Conservation (phyloP, 2,329 filamentous ascomycete species). For the Tolypocladium ophioglossoides region DNA sequence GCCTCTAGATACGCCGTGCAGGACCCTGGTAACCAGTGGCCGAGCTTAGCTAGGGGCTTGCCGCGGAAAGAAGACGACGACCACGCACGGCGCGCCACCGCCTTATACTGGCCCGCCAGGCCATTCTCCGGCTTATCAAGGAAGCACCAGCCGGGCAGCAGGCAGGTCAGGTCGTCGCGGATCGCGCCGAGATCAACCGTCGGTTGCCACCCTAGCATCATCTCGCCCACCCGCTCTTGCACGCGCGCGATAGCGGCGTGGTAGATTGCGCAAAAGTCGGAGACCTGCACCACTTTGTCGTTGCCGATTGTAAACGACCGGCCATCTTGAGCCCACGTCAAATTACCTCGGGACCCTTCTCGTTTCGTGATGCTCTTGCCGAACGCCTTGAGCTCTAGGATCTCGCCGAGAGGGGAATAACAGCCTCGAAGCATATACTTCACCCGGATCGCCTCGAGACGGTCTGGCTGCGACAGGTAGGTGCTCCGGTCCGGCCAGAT, state of each 20-base stretch:
- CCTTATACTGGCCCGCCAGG: background rate
- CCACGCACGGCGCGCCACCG: background rate
- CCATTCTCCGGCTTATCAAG: background rate
- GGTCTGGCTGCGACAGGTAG: background rate
- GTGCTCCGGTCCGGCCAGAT: background rate
- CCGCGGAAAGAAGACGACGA: background rate
- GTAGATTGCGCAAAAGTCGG: background rate
- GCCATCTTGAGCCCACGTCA: background rate
- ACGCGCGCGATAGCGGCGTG: background rate
- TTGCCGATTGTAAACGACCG: background rate
- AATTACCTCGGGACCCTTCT: background rate
- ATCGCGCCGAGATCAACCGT: background rate
- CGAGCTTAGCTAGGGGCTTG: background rate
- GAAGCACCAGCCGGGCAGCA: background rate
- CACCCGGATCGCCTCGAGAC: background rate
- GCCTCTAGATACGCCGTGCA: no score
- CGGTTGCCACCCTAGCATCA: background rate
- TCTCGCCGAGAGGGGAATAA: background rate
- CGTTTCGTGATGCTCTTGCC: background rate
- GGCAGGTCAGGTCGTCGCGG: background rate
- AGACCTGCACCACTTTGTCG: background rate
- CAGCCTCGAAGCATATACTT: background rate
- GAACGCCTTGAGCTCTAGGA: background rate
- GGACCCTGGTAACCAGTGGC: background rate
- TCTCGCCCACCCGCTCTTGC: background rate